Evolutionary conservation across 176 grass and related monocot genomes (phyloP).

Genomic region (Themeda triandra): DNA sequence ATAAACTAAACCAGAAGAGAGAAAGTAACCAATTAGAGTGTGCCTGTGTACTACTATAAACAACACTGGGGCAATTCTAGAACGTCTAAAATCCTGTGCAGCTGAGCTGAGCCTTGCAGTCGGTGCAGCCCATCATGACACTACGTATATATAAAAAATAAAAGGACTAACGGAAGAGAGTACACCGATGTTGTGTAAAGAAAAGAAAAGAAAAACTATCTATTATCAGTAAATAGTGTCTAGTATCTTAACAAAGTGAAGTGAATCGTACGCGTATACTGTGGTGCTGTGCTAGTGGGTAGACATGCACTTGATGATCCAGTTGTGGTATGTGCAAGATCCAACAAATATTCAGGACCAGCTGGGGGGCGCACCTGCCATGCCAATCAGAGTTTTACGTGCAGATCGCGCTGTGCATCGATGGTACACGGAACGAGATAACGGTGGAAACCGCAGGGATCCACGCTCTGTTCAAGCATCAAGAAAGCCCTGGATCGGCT

Average conservation of each 20-base stretch:
- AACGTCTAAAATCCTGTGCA: not conserved
- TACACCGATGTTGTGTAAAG: not conserved
- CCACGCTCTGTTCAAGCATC: not conserved
- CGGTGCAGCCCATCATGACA: constrained; percentile 19
- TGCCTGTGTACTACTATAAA: not conserved
- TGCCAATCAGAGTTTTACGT: constrained; percentile 11
- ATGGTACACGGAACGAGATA: too few species aligned
- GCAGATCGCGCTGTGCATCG: too few species aligned
- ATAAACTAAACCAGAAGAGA: not conserved
- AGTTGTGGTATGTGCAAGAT: constrained; percentile 31
- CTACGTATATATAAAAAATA: too few species aligned
- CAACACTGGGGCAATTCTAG: not conserved
- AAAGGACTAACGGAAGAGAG: not conserved
- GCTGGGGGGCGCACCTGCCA: not conserved
- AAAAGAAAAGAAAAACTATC: not conserved
- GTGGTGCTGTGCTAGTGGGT: not conserved
- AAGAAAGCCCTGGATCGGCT: not conserved
- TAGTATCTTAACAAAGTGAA: not conserved
- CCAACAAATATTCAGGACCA: constrained; percentile 37
- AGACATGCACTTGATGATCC: not conserved
- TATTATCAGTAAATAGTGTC: constrained; percentile 6
- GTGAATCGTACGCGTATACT: not conserved
- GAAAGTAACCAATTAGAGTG: not conserved
- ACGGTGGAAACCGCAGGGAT: constrained; percentile 15
- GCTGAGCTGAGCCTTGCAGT: not conserved